Evolutionary conservation across 176 grass and related monocot genomes (phyloP).

Genomic region (Triticum aestivum): DNA sequence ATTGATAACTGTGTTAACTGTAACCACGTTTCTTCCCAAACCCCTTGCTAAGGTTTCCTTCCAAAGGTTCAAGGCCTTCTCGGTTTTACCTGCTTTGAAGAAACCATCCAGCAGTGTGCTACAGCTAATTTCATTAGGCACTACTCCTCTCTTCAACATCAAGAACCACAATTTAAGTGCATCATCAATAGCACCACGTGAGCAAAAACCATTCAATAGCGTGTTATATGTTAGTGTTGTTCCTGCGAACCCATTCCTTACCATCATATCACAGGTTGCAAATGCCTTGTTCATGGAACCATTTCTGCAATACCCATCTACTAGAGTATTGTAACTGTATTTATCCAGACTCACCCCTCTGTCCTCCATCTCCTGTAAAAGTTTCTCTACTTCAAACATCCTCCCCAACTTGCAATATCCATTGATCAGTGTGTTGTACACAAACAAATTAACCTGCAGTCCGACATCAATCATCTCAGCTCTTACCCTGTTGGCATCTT

Average conservation of each 20-base stretch:
- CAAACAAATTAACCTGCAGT: conserved; percentile 61
- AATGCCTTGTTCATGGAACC: conserved; percentile 78
- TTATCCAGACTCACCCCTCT: conserved; percentile 44
- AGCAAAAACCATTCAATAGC: conserved; percentile 88
- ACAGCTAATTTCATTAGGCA: conserved; percentile 88
- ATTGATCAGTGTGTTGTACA: conserved; percentile 77
- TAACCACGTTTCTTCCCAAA: conserved; percentile 55
- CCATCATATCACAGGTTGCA: conserved; percentile 59
- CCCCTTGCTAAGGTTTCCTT: conserved; percentile 86
- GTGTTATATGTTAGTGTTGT: conserved; percentile 73
- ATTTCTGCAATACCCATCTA: conserved; percentile 81
- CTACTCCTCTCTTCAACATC: conserved; percentile 78
- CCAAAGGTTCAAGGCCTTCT: conserved; percentile 78
- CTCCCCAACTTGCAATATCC: conserved; percentile 84
- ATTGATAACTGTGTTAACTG: conserved; percentile 68
- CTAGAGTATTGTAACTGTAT: conserved; percentile 87
- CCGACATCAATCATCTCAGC: conserved; percentile 55
- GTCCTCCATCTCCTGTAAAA: conserved; percentile 66
- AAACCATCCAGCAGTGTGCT: conserved; percentile 78
- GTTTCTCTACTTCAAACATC: conserved; percentile 59
- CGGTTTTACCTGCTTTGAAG: conserved; percentile 61
- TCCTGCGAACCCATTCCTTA: conserved; percentile 48
- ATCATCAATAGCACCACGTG: conserved; percentile 54
- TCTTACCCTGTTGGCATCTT: conserved; percentile 56
- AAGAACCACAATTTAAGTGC: conserved; percentile 84